Conservation (phyloP, 2,329 filamentous ascomycete genomes). For the Trichoderma brevicompactum region DNA sequence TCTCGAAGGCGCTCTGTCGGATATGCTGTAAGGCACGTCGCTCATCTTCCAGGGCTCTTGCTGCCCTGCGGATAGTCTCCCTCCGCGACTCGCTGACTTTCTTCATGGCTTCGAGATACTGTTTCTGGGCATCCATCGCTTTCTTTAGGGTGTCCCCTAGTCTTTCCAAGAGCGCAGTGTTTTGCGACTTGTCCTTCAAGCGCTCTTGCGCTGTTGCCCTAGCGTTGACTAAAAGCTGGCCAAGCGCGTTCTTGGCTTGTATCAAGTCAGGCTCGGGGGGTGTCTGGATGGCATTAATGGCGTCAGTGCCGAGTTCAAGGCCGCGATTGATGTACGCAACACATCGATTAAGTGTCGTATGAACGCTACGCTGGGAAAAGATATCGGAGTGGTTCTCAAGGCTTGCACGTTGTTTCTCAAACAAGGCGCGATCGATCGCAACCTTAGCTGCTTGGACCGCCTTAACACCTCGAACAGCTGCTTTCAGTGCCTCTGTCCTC, state of each 20-base stretch:
- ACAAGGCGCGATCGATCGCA: slow-evolving; percentile 20
- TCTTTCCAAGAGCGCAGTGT: slow-evolving; percentile 3
- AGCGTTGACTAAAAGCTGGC: background rate
- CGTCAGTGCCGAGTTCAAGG: slow-evolving; percentile 14
- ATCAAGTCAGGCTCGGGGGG: background rate
- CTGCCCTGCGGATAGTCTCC: slow-evolving; percentile 12
- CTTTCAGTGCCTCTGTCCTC: slow-evolving; percentile 27
- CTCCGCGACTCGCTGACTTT: slow-evolving; percentile 19
- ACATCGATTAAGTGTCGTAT: slow-evolving; percentile 13
- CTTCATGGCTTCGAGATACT: slow-evolving; percentile 14
- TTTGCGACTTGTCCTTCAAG: background rate
- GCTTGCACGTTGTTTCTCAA: slow-evolving; percentile 10
- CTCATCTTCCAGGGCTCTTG: slow-evolving; percentile 25
- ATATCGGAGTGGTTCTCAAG: slow-evolving; percentile 23
- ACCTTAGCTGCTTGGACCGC: slow-evolving; percentile 25
- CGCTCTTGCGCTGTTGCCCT: background rate
- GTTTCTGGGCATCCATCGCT: slow-evolving; percentile 17
- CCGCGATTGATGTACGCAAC: slow-evolving; percentile 23
- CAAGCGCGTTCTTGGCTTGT: background rate
- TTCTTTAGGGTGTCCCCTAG: background rate
- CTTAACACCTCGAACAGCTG: slow-evolving; percentile 22
- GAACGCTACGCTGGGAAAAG: slow-evolving; percentile 15
- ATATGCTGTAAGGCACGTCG: slow-evolving; percentile 24
- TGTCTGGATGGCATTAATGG: background rate
- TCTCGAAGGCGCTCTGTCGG: slow-evolving; percentile 29